These are phyloP conservation scores for Jamesozyma rosinii DNA, from an alignment of 805 yeast genomes.

Conservation along the genomic window DNA sequence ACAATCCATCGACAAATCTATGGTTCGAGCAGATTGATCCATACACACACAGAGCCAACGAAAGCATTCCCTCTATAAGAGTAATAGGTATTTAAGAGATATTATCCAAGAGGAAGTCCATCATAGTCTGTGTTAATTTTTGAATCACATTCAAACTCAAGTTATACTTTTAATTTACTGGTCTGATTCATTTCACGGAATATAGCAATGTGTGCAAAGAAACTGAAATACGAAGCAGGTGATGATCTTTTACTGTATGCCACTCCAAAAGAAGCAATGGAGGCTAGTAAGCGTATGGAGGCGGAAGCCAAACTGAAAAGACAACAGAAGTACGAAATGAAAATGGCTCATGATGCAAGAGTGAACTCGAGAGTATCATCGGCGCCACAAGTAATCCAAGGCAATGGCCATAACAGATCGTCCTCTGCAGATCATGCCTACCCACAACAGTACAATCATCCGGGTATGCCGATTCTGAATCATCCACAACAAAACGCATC, in stretches of 20 bases:
- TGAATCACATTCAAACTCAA: too few relatives aligned
- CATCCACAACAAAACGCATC: conserved; percentile 1
- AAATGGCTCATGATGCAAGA: conserved; percentile 7
- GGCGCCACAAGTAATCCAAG: conserved; percentile 7
- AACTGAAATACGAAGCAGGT: conserved; percentile 29
- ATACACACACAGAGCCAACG: too few relatives aligned
- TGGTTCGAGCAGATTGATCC: too few relatives aligned
- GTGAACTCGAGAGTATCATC: conserved; percentile 14
- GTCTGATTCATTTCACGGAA: not conserved
- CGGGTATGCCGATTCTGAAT: not conserved
- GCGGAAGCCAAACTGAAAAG: conserved; percentile 22
- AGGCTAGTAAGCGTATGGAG: conserved; percentile 18
- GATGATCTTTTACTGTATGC: conserved; percentile 30
- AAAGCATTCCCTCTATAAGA: too few relatives aligned
- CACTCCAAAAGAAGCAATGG: conserved; percentile 31
- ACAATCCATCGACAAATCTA: too few relatives aligned
- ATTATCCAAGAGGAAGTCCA: too few relatives aligned
- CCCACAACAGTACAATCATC: not conserved
- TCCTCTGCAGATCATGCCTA: not conserved
- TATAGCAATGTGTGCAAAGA: conserved; percentile 23
- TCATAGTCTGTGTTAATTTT: too few relatives aligned
- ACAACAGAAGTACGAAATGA: conserved; percentile 14
- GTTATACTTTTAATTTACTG: too few relatives aligned
- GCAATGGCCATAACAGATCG: not conserved
- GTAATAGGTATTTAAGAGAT: too few relatives aligned